phyloP scores from a whole-genome alignment of 2,329 filamentous ascomycete species.

The Verticillium alfalfae region DNA sequence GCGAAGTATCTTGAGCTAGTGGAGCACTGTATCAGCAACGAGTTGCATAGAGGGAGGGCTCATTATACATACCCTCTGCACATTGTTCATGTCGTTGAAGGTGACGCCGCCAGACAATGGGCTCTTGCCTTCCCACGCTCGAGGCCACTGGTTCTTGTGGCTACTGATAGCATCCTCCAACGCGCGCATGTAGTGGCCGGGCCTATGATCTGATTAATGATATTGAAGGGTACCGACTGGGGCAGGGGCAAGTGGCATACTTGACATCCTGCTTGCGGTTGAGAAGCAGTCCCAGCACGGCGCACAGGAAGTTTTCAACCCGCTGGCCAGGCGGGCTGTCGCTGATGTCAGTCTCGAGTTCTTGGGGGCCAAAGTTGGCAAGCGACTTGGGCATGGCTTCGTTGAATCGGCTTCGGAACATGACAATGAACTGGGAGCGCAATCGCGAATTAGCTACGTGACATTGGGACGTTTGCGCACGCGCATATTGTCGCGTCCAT shows the following conservation, averaged over 20 bases:
- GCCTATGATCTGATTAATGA: slow-evolving; percentile 44
- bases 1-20: slow-evolving; percentile 74
- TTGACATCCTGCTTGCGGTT: slow-evolving; percentile 99
- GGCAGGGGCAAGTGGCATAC: slow-evolving; percentile 48
- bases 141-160: slow-evolving; percentile 84
- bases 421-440: slow-evolving; percentile 78
- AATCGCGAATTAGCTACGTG: slow-evolving; percentile 23
- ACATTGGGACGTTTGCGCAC: slow-evolving; percentile 27
- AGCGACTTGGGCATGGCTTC: slow-evolving; percentile 85
- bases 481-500: slow-evolving; percentile 48
- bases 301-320: slow-evolving; percentile 84
- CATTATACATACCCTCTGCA: slow-evolving; percentile 63
- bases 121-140: slow-evolving; percentile 75
- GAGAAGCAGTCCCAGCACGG: slow-evolving; percentile 77
- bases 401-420: slow-evolving; percentile 92
- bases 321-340: slow-evolving; percentile 76
- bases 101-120: slow-evolving; percentile 74
- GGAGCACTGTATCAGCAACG: slow-evolving; percentile 2
- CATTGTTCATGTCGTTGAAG: slow-evolving; percentile 77
- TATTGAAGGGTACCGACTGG: neutral
- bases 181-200: slow-evolving; percentile 87
- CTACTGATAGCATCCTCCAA: slow-evolving; percentile 86
- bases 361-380: slow-evolving; percentile 87
- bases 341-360: slow-evolving; percentile 81
- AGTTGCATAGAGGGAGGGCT: neutral